phyloP scores from a whole-genome alignment of 2,329 filamentous ascomycete genomes.

The Diaporthe sp. region DNA sequence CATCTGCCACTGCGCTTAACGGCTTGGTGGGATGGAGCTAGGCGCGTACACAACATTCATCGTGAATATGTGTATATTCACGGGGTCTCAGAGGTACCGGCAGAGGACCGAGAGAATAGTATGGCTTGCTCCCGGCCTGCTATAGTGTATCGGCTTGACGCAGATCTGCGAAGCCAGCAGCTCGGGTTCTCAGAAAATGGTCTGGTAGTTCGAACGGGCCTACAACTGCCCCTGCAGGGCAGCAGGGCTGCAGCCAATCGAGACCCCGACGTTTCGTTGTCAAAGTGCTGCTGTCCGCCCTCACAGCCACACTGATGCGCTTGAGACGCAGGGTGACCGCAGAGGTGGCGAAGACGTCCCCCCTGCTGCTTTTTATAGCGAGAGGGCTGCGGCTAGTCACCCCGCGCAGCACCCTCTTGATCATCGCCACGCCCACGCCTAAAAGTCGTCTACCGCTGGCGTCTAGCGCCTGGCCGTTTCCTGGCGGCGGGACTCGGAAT shows the following conservation, averaged over 20 bases:
- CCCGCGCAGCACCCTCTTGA: not conserved
- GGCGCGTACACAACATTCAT: not conserved
- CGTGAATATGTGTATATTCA: not conserved
- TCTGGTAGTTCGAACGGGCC: conserved; percentile 10
- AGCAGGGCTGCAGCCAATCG: conserved; percentile 4
- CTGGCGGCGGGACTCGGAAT: not conserved
- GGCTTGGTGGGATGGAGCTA: not conserved
- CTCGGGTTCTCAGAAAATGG: conserved; percentile 4
- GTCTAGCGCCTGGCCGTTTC: conserved; percentile 17
- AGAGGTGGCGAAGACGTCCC: conserved; percentile 29
- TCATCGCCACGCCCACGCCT: conserved; percentile 9
- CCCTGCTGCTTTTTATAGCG: conserved; percentile 31
- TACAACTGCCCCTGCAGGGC: not conserved
- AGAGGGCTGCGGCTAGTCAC: conserved; percentile 16
- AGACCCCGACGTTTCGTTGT: conserved; percentile 21
- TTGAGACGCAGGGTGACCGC: conserved; percentile 23
- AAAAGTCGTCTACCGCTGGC: conserved; percentile 4
- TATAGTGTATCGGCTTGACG: not conserved
- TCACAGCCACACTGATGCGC: conserved; percentile 29
- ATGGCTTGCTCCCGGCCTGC: not conserved
- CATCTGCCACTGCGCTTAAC: conserved; percentile 1
- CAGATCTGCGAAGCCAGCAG: conserved; percentile 10
- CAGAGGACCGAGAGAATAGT: not conserved
- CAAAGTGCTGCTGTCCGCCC: conserved; percentile 17
- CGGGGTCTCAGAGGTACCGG: not conserved